Base-by-base conservation (phyloP, 768 basidiomycete genomes). In the Pleurotus giganteus region DNA sequence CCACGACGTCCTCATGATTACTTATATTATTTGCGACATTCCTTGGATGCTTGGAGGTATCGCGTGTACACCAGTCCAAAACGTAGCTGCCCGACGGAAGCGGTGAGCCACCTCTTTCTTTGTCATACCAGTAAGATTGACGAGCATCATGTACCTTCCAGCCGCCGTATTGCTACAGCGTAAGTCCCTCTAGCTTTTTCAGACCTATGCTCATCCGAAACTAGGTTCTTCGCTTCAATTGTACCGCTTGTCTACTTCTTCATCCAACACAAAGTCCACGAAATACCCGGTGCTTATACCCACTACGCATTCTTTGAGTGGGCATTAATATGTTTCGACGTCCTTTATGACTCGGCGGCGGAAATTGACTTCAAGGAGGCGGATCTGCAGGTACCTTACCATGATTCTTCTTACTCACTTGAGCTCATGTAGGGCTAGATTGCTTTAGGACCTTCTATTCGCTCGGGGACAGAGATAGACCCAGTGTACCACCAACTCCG, bases 1-100 rank as follows among this genome's bases (percentile, higher is more conserved):
- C 12, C 94, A 96, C 70, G 94, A 96, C 65, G 70, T 93, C 32
- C 83, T 86, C 65, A 96, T 96, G 94, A 85, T 95, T 56, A 67
- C 79, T 49, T 96, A 95, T 65, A 89, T 96, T 58, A 75, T 90
- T 3, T 81, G 84, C 66, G 93, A 90, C 63, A 63, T 93, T 2
- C 94, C 94, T 3, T 96, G 92, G 92, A 96, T 95, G 93, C 60
- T 85, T 23, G 83, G 90, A 24, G 80, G 84, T 7, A 82, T 85
- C 21, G 60, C 71, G 15, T 80, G 79, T 53, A 87, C 88, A 0
- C 76, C 80, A n/a, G 23, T 57, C 1, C 60, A 62, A 13, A 72
- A 76, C 32, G 58, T 61, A 3, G 64, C 63, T 54, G 72, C 81
- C n/a, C 72, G 76, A 36, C 72, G 72, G 58, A 78, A 69, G 69